Evolutionary conservation across 345 rosid genomes (phyloP), one percentile per base, ranked within the genome.

Genomic region (Gossypium thurberi): DNA sequence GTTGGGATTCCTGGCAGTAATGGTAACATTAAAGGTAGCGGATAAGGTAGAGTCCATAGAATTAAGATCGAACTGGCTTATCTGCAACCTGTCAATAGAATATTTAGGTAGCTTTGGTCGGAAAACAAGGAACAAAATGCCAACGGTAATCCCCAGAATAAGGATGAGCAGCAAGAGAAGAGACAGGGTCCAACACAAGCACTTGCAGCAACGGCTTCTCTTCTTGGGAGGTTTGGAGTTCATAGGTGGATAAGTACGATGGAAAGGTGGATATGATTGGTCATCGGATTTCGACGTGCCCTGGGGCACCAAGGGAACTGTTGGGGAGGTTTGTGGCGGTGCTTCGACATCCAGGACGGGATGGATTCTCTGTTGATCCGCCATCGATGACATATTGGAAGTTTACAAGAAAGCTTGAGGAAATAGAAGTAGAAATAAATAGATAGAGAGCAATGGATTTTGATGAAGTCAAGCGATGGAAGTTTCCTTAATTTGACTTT

Each of bases 1-100:
- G 76, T 93, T 93, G 0, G 98, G 96, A 65, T 93, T 93, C 3
- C 57, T 75, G 0, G 96, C 92, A 0, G 91, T 90, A 6, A 93
- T 85, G 1, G 84, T 86, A 6, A 90, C 89, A 43, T 87, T 81
- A 57, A 91, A 90, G 40, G 86, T 76, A 0, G 94, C 90, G 0
- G 77, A 55, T 63, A 91, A 80, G 81, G 85, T 88, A 43, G 88
- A 77, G 43, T 88, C 72, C 43, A 65, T 60, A 56, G 47, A 25
- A 17, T 67, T 71, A 44, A 83, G 43, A 21, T 46, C 58, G 84
- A 91, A 87, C 59, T 81, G 87, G 48, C 90, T 86, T 33, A 91
- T 78, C 44, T 81, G 73, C 68, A 94, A 69, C 47, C 73, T 73
- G 79, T 93, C 94, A 21, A 93, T 77, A 3, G 88, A 81, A 79